Evolutionary conservation across 441 rosid genomes (phyloP), one percentile per base, ranked within the genome.

Genomic region (Gossypium schwendimanii): DNA sequence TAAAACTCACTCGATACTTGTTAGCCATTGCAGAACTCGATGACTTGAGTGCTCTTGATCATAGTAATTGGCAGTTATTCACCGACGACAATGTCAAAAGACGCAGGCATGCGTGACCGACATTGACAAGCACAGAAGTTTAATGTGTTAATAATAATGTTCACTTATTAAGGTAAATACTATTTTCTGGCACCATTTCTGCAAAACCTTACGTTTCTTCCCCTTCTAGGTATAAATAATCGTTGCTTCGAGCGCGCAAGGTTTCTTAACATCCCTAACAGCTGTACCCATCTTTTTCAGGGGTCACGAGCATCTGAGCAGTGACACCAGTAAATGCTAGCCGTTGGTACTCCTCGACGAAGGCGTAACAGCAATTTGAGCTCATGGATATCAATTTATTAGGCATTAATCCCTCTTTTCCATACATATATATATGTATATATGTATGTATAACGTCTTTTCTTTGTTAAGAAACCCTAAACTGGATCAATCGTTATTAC

Each of bases 11-110:
- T 33, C 92, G 80, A 41, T 95, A 91, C 84, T 81, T 94, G 86
- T 87, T 92, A 63, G 85, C 96, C 28, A 89, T 94, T 77, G 96
- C 97, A 41, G 98, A 91, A 20, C 88, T 88, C 52, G 88, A 89
- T 52, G 96, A 92, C 81, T 57, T 92, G 70, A 88, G 92, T 75
- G 61, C 71, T 68, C 86, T 92, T 71, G 90, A 94, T 77, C 99
- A 94, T 75, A 75, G 71, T 70, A 82, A 79, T 31, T 94, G 99
- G 98, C 96, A 94, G 64, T 78, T 77, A 14, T 91, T 84, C 65
- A 28, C 85, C 0, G 91, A 88, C 63, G 97, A 87, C 71, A 79
- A 33, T 62, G 15, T 81, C 72, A 90, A 92, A 87, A 86, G 95
- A 73, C 94, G 90, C 77, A 83, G 97, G 79, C 97, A 87, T 54